phyloP scores from a whole-genome alignment of 257 asterid species.

The Primulina huaijiensis region DNA sequence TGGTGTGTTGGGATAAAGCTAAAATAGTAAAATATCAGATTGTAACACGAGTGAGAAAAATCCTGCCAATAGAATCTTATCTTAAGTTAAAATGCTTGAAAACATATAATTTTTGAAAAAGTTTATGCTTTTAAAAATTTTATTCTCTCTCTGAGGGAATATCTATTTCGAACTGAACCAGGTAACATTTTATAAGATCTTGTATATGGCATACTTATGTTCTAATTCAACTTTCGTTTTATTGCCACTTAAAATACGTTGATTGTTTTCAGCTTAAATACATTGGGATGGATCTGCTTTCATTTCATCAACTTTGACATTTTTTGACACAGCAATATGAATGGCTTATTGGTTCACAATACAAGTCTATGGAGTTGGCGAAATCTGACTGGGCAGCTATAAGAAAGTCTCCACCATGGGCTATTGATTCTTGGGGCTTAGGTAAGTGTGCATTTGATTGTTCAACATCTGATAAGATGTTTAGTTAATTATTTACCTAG shows the following conservation, averaged over 20 bases:
- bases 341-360: slow-evolving; percentile 93
- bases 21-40: slow-evolving; percentile 1
- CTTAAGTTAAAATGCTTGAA: slow-evolving; percentile 6
- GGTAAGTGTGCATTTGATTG: slow-evolving; percentile 53
- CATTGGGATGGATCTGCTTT: slow-evolving; percentile 6
- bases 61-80: slow-evolving; percentile 13
- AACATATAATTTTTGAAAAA: not conserved
- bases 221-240: not conserved
- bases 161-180: not conserved
- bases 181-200: not conserved
- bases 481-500: slow-evolving; percentile 12
- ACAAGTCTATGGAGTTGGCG: slow-evolving; percentile 86
- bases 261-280: slow-evolving; percentile 20
- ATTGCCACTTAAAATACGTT: slow-evolving; percentile 1
- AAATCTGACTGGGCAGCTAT: slow-evolving; percentile 88
- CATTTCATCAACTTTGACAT: slow-evolving; percentile 11
- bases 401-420: slow-evolving; percentile 93
- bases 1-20: slow-evolving; percentile 6
- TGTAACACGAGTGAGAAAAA: slow-evolving; percentile 9
- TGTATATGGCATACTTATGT: slow-evolving; percentile 10
- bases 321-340: slow-evolving; percentile 77
- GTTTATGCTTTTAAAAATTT: not conserved
- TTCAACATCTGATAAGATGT: slow-evolving; percentile 15
- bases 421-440: slow-evolving; percentile 97
- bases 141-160: not conserved